Evolutionary conservation across 805 yeast genomes (phyloP), one percentile per base, ranked within the genome.

Genomic region (Metschnikowia borealis): DNA sequence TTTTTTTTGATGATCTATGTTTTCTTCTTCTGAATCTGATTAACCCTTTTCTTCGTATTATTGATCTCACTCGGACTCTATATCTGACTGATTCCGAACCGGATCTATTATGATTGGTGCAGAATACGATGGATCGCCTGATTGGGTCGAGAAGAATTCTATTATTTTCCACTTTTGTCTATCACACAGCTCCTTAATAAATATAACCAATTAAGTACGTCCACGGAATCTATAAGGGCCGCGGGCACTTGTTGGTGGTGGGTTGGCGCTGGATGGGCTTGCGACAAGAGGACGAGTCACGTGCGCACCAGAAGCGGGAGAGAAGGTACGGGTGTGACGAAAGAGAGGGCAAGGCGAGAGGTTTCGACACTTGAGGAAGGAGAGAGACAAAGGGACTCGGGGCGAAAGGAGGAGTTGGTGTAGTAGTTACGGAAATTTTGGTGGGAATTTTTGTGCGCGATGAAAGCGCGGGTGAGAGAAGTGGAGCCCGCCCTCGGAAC

Each of bases 371-470:
- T 20, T 13, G 36, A 41, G 31, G 11, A 18, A 18, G 39, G 39
- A 15, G 23, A 17, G 36, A 6, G 34, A 13, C 17, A 17, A 6
- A 14, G 31, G 15, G 11, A 31, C 38, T 42, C 45, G 26, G 20
- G 29, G 18, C 11, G 29, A 26, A 15, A 6, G 36, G 44, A 32
- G 45, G 29, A 42, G 31, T 6, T 33, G 38, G 31, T 20, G 29
- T 26, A 14, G 38, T 20, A 10, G 45, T 32, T 32, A 42, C 17
- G 45, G 45, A 33, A 42, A 20, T 42, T 42, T 42, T 33, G 45
- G 31, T 10, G 45, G 45, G 45, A 32, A 33, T 32, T 42, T 42
- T 42, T 42, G 45, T 42, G 45, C 38, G 45, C 45, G 45, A 42
- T 42, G 45, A 42, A 42, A 42, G 18, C 45, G 34, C 29, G 45